phyloP scores from a whole-genome alignment of 345 rosid genomes.

The Litchi chinensis region DNA sequence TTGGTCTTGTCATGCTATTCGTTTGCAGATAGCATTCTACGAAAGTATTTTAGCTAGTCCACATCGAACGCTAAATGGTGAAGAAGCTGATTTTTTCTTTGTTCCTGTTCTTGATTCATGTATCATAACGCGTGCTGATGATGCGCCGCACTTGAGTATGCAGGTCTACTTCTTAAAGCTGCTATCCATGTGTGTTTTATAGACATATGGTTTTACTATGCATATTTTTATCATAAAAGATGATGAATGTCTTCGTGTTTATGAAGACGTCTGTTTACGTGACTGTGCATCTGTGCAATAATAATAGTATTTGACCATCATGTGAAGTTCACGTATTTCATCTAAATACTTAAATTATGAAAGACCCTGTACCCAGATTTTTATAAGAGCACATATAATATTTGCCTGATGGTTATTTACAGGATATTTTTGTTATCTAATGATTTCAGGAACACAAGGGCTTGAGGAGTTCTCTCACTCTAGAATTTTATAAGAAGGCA shows the following conservation, averaged over 20 bases:
- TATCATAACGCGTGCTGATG: slow-evolving; percentile 89
- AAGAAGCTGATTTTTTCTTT: slow-evolving; percentile 95
- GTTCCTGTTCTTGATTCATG: slow-evolving; percentile 98
- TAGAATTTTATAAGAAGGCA: slow-evolving; percentile 83
- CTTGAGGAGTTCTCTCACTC: slow-evolving; percentile 86
- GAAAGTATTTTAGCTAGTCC: slow-evolving; percentile 86
- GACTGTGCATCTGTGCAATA: not conserved
- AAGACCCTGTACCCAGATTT: not conserved
- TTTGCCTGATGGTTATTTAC: not conserved
- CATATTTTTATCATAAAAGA: not conserved
- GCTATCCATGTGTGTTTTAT: not conserved
- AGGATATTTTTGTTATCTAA: slow-evolving; percentile 13
- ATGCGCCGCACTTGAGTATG: slow-evolving; percentile 85
- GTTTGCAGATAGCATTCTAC: slow-evolving; percentile 82
- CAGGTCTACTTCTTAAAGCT: slow-evolving; percentile 45
- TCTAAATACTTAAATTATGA: not conserved
- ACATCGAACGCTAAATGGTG: slow-evolving; percentile 85
- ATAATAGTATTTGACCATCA: not conserved
- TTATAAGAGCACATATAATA: not conserved
- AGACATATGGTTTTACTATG: not conserved
- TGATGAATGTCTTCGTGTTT: not conserved
- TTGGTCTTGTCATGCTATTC: slow-evolving; percentile 8
- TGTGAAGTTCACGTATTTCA: not conserved
- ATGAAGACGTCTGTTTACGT: not conserved
- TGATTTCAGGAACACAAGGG: slow-evolving; percentile 71